These are phyloP conservation scores for Mycena rosella DNA, from an alignment of 768 basidiomycete species.

Conservation along the genomic window DNA sequence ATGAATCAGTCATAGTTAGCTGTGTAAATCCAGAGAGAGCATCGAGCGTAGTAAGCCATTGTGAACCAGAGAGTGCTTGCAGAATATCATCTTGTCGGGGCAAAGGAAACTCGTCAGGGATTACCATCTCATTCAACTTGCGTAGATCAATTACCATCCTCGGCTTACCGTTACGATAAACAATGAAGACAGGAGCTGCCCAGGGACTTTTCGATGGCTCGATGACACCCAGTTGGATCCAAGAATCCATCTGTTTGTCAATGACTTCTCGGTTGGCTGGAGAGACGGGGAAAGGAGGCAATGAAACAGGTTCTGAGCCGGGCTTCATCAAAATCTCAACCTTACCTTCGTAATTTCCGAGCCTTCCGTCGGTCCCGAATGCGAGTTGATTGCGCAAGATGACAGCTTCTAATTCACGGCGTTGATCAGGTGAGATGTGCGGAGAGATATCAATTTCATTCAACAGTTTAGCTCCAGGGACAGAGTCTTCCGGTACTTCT, in stretches of 20 bases:
- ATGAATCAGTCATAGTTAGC: constrained; percentile 43
- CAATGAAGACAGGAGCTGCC: constrained; percentile 47
- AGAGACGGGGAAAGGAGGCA: constrained; percentile 42
- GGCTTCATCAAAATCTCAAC: constrained; percentile 28
- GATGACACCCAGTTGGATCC: constrained; percentile 52
- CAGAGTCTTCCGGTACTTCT: too few species aligned
- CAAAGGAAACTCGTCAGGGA: constrained; percentile 43
- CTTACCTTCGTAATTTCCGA: background rate
- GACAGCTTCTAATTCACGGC: too few species aligned
- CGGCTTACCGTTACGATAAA: constrained; percentile 53
- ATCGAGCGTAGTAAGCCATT: constrained; percentile 50
- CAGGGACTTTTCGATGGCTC: constrained; percentile 56
- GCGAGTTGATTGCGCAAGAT: too few species aligned
- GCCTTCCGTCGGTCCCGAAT: background rate
- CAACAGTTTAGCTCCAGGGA: too few species aligned
- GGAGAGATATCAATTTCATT: too few species aligned
- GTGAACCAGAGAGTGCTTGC: constrained; percentile 46
- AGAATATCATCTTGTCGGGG: constrained; percentile 43
- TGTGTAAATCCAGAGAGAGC: constrained; percentile 57
- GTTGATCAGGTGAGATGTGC: too few species aligned
- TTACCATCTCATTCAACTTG: constrained; percentile 35
- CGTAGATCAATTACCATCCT: constrained; percentile 52
- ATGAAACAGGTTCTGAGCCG: constrained; percentile 42
- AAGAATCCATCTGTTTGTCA: constrained; percentile 44
- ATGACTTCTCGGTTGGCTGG: constrained; percentile 46